Percentiles rank a stretch among this genome's conserved stretches.
These are phyloP conservation scores for sorghum (Sorghum bicolor) DNA, from an alignment of 176 grass and related monocot genomes.

Conservation along the genomic window DNA sequence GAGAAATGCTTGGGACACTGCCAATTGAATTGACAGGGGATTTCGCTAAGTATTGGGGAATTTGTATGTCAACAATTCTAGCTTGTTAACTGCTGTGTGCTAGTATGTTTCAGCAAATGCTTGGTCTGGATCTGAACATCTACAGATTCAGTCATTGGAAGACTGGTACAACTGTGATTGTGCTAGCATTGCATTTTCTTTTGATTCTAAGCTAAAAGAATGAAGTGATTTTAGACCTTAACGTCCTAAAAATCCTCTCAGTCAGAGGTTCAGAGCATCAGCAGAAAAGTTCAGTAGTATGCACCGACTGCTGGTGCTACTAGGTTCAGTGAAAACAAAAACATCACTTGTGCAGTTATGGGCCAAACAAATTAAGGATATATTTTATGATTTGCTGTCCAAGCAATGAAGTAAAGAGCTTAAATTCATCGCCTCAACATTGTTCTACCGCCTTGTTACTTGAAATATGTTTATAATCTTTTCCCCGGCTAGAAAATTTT, in stretches of 20 bases:
- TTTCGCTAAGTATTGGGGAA: background rate
- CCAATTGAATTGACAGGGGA: background rate
- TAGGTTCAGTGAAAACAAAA: background rate
- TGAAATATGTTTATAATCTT: too few species aligned
- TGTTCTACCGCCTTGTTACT: background rate
- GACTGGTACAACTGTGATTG: too few species aligned
- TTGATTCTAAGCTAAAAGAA: background rate
- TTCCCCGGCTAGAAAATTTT: too few species aligned
- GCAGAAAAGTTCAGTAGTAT: too few species aligned
- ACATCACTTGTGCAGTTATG: too few species aligned
- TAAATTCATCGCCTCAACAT: too few species aligned
- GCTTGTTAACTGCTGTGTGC: background rate
- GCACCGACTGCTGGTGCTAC: background rate
- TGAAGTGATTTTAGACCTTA: background rate
- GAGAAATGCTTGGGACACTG: background rate
- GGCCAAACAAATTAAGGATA: too few species aligned
- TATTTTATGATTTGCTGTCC: background rate
- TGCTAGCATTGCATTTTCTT: too few species aligned
- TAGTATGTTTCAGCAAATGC: background rate
- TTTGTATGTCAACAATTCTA: too few species aligned
- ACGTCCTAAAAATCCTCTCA: background rate
- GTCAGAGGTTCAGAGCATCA: background rate
- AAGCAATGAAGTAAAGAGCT: too few species aligned
- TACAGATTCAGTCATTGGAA: too few species aligned
- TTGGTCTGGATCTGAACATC: too few species aligned